Evolutionary conservation across 1,284 basidiomycete species (phyloP).

Genomic region (Erythrobasidium hasegawianum): DNA sequence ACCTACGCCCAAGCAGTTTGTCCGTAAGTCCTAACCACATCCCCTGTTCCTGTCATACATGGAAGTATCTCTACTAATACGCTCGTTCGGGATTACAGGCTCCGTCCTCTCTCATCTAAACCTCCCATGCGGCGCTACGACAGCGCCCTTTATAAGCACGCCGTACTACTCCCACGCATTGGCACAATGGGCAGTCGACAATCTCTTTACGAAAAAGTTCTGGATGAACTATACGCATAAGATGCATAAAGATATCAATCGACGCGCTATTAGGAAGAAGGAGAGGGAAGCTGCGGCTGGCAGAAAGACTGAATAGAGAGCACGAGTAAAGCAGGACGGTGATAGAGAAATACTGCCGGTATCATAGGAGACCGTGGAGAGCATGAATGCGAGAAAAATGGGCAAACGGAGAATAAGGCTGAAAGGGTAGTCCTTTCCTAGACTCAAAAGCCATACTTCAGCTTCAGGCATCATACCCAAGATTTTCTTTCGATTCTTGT

Average conservation of each 20-base stretch:
- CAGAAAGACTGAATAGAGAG: slow-evolving; percentile 14
- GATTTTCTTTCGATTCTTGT: no score
- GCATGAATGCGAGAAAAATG: no score
- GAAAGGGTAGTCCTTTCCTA: no score
- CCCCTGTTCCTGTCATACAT: background rate
- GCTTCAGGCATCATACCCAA: no score
- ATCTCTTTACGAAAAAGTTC: slow-evolving; percentile 44
- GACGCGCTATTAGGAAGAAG: slow-evolving; percentile 69
- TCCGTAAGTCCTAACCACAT: slow-evolving; percentile 51
- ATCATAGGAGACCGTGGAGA: no score
- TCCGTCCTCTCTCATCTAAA: slow-evolving; percentile 73
- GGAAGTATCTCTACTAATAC: no score
- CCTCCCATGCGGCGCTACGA: slow-evolving; percentile 69
- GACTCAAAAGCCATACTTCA: no score
- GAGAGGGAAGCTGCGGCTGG: slow-evolving; percentile 57
- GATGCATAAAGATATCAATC: slow-evolving; percentile 71
- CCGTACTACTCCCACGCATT: slow-evolving; percentile 89
- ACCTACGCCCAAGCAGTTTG: slow-evolving; percentile 73
- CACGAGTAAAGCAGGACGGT: no score
- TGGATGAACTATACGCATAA: slow-evolving; percentile 42
- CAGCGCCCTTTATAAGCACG: slow-evolving; percentile 69
- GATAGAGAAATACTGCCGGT: no score
- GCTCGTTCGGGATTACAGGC: no score
- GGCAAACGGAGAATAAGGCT: no score
- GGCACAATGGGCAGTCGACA: slow-evolving; percentile 50